Percentiles rank a stretch among this genome's conserved stretches.
These are phyloP conservation scores for Botryosphaeria dothidea DNA, from an alignment of 2,329 filamentous ascomycete species.

Conservation along the genomic window DNA sequence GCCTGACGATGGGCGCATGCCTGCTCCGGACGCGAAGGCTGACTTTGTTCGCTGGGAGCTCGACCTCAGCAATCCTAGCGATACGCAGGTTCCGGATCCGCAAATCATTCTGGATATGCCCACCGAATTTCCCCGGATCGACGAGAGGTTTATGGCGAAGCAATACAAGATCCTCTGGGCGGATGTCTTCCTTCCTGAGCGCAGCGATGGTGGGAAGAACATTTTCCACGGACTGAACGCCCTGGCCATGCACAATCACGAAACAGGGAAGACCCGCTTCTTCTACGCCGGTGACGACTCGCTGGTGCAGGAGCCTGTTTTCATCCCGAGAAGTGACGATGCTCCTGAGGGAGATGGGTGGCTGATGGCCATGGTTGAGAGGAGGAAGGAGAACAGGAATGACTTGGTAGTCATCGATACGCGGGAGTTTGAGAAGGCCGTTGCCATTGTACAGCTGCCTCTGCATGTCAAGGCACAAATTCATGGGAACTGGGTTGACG, in stretches of 20 bases:
- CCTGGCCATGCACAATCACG: constrained; percentile 20
- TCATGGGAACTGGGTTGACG: constrained; percentile 37
- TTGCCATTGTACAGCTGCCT: constrained; percentile 40
- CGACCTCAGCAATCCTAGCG: constrained; percentile 29
- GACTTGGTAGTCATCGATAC: constrained; percentile 42
- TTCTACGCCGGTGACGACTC: constrained; percentile 33
- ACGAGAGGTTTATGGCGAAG: constrained; percentile 41
- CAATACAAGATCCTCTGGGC: constrained; percentile 34
- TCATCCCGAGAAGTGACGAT: constrained; percentile 46
- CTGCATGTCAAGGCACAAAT: constrained; percentile 33
- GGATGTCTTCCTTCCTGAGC: constrained; percentile 30
- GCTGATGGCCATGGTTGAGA: constrained; percentile 48
- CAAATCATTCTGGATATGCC: constrained; percentile 34
- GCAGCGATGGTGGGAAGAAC: constrained; percentile 26
- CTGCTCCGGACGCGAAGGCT: constrained; percentile 32
- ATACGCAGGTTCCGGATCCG: constrained; percentile 30
- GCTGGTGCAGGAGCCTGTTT: constrained; percentile 54
- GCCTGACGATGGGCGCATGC: constrained; percentile 30
- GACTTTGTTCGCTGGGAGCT: constrained; percentile 41
- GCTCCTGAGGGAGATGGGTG: constrained; percentile 52
- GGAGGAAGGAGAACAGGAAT: constrained; percentile 25
- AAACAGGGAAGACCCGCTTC: constrained; percentile 26
- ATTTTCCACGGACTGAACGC: constrained; percentile 23
- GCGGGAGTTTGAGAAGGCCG: constrained; percentile 34
- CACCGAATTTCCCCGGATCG: constrained; percentile 42